Evolutionary conservation across 2,329 filamentous ascomycete genomes (phyloP), one percentile per base, ranked within the genome.

Genomic region (Aureobasidium subglaciale): DNA sequence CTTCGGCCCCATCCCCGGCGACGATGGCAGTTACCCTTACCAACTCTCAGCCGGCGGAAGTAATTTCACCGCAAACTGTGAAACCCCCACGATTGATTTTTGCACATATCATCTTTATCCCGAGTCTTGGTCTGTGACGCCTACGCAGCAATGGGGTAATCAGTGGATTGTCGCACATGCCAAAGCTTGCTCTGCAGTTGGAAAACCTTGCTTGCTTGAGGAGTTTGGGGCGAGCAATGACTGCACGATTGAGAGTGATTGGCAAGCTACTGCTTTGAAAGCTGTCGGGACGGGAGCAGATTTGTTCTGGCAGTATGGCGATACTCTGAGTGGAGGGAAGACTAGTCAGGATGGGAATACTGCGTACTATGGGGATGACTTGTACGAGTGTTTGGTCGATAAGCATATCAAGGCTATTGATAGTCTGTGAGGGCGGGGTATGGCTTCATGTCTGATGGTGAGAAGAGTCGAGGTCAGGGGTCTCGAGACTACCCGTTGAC

Each of bases 11-110:
- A 34, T 57, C 4, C 16, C 48, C 9, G 56, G 45, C 18, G 59
- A 58, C 35, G 76, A 78, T 63, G 58, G 67, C 10, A 58, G 60
- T 7, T 64, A 64, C 53, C 58, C 62, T 13, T 63, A 63, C 58
- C 42, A 43, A 15, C 58, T 53, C 20, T 52, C 34, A 18, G 58
- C 40, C 4, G 62, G 57, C 29, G 63, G 61, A 34, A 50, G 43
- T 37, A 58, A 63, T 41, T 64, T 63, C 50, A 57, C 53, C 7
- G 55, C 57, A 25, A 62, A 60, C 34, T 61, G 57, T 37, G 58
- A 55, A 5, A 52, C 61, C 27, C 25, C 48, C 5, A 59, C 60
- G 7, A 54, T 64, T 37, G 61, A 64, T 38, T 63, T 61, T 35
- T 59, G 62, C 55, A 59, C 56, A 8, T 63, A 61, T 54, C 63